A percentile compares a stretch with the other conserved stretches of the same genome.
Evolutionary conservation across 225 moss, liverwort and hornwort genomes (phyloP).

Genomic region (Polytrichum commune): DNA sequence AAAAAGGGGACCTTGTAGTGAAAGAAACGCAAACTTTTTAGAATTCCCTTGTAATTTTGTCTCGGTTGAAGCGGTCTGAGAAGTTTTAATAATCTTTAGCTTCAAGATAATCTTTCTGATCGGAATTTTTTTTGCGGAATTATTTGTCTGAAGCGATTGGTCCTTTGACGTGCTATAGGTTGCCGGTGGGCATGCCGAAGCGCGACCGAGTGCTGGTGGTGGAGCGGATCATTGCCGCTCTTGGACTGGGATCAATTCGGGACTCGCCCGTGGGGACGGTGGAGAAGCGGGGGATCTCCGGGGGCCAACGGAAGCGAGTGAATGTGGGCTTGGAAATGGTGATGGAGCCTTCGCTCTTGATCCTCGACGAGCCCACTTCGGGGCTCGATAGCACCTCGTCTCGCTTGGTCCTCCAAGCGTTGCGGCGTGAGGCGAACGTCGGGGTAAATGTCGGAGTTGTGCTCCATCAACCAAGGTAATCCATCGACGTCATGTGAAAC

Average conservation of each 20-base stretch:
- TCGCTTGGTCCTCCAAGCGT: constrained; percentile 77
- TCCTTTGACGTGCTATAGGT: constrained; percentile 28
- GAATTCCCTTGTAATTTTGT: too few relatives aligned
- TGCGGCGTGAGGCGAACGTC: constrained; percentile 78
- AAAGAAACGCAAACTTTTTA: too few relatives aligned
- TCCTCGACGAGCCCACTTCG: constrained; percentile 92
- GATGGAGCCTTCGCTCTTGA: constrained; percentile 86
- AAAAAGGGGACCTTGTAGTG: too few relatives aligned
- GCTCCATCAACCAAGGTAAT: constrained; percentile 91
- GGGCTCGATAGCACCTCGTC: constrained; percentile 95
- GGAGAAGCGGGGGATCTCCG: constrained; percentile 92
- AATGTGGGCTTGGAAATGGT: constrained; percentile 96
- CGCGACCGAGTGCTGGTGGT: constrained; percentile 85
- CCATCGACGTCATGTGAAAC: too few relatives aligned
- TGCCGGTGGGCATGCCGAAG: constrained; percentile 63
- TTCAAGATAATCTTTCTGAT: too few relatives aligned
- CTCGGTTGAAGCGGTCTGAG: too few relatives aligned
- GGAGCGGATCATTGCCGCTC: constrained; percentile 78
- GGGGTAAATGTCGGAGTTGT: constrained; percentile 91
- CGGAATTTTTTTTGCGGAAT: too few relatives aligned
- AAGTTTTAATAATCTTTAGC: too few relatives aligned
- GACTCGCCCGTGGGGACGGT: constrained; percentile 85
- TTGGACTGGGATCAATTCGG: constrained; percentile 72
- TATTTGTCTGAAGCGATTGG: too few relatives aligned
- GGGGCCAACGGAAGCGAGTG: constrained; percentile 92